Conservation (phyloP, 75 land plant genomes). For the Picea glauca region DNA sequence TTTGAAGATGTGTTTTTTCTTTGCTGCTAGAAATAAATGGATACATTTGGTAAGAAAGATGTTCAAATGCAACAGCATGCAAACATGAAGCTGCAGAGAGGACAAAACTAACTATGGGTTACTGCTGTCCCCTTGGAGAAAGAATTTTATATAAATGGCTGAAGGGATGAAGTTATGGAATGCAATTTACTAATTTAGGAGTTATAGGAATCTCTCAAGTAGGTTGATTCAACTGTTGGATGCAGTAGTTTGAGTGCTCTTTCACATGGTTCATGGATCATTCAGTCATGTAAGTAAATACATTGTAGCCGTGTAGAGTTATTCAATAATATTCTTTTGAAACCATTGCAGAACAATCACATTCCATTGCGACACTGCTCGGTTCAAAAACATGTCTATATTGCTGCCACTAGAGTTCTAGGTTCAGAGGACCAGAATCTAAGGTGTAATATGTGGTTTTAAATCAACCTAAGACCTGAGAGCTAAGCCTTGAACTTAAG, state of each 20-base stretch:
- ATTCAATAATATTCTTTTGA: slow-evolving; percentile 1
- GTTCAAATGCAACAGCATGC: background rate
- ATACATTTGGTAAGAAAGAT: background rate
- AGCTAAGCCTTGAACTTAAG: background rate
- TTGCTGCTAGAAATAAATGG: background rate
- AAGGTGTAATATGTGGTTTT: background rate
- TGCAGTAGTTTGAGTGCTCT: background rate
- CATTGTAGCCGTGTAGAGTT: background rate
- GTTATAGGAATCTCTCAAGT: slow-evolving; percentile 1
- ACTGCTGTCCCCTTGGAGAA: background rate
- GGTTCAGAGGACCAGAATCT: background rate
- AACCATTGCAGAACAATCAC: background rate
- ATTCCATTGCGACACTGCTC: background rate
- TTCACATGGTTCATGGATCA: slow-evolving; percentile 1
- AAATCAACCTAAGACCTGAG: background rate
- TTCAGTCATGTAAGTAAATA: slow-evolving; percentile 10
- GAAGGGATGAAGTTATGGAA: background rate
- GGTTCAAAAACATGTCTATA: background rate
- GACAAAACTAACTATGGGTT: background rate
- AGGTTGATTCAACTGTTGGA: slow-evolving; percentile 1
- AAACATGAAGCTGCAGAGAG: background rate
- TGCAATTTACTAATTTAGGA: background rate
- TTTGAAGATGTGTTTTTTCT: background rate
- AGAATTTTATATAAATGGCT: background rate
- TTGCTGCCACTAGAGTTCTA: background rate